Base-by-base conservation (phyloP, 2,329 filamentous ascomycete species). In the Neonectria faginata region DNA sequence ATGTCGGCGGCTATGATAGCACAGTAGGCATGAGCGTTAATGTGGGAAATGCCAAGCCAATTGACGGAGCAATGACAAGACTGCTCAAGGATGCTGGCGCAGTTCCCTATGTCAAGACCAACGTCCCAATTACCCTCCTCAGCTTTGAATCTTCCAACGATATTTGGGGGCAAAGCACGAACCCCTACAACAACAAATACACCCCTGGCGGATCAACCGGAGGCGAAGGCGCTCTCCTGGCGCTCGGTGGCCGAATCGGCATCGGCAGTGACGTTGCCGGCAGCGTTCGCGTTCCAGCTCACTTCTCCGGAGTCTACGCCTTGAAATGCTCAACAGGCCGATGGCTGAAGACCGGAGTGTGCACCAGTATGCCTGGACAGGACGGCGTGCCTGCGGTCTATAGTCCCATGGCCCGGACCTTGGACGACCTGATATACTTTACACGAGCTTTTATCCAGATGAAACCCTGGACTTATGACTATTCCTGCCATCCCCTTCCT, bases 191-290 rank as follows among this genome's bases (percentile, higher is more conserved):
- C 75, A 79, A 80, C n/a, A 88, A 87, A 42, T 97, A 97, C 81
- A 94, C 92, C 0, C 93, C 94, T 0, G 95, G 95, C 22, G 95
- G 95, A 18, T 96, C 92, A 1, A 97, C 93, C 81, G 93, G 92
- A 45, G 94, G 92, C 66, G 95, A 97, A 79, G 87, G 87, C 5
- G 94, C 94, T 0, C 82, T 97, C 3, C 83, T 97, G 4, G 94
- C 94, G 1, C 86, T 93, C 52, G 92, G 92, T 41, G 93, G 93
- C 50, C 86, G 94, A 42, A 97, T 97, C 65, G 94, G 94, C 44
- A 91, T 97, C 69, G 95, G 94, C 10, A 94, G 91, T 52, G 94
- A 97, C 78, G 94, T 97, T 16, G 94, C 94, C 14, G 94, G 95
- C 31, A 96, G 92, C 16, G 94, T 97, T 5, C 87, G 94, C 57